These are phyloP conservation scores for Phytophthora citrophthora DNA, from an alignment of 352 stramenopile species.

Conservation along the genomic window DNA sequence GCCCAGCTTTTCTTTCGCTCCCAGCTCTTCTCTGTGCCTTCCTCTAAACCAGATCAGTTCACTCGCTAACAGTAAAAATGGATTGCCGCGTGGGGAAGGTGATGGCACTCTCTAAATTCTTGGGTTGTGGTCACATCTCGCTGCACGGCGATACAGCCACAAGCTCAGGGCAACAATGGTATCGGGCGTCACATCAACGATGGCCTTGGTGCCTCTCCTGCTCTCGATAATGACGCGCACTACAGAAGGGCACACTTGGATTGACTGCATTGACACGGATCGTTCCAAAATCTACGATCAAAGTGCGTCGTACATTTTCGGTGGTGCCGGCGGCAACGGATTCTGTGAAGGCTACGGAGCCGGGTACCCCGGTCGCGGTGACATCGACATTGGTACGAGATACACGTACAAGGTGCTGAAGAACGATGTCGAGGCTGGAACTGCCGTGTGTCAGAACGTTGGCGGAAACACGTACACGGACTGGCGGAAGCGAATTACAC, in stretches of 20 bases:
- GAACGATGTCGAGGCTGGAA: constrained; percentile 59
- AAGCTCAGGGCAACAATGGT: constrained; percentile 20
- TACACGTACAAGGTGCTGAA: constrained; percentile 81
- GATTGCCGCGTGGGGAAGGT: too few species aligned
- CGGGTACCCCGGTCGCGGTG: constrained; percentile 62
- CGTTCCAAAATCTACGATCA: constrained; percentile 63
- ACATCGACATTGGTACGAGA: constrained; percentile 51
- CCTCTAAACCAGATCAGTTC: constrained; percentile 25
- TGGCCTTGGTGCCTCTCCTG: constrained; percentile 20
- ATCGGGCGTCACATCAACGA: constrained; percentile 10
- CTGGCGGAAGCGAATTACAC: constrained; percentile 60
- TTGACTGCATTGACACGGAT: constrained; percentile 68
- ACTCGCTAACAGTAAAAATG: constrained; percentile 14
- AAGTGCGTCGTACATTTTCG: constrained; percentile 70
- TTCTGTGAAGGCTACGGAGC: constrained; percentile 76
- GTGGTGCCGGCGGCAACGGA: constrained; percentile 61
- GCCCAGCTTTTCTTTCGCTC: constrained; percentile 39
- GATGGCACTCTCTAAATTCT: constrained; percentile 21
- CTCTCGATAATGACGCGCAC: constrained; percentile 17
- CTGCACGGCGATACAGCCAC: constrained; percentile 5
- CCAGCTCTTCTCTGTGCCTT: constrained; percentile 30
- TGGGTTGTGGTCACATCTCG: constrained; percentile 11
- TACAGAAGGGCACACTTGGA: constrained; percentile 65
- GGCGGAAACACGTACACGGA: constrained; percentile 62
- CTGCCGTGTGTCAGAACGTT: constrained; percentile 51